Evolutionary conservation across 2,329 filamentous ascomycete species (phyloP).

Genomic region (Botrytis paeoniae): DNA sequence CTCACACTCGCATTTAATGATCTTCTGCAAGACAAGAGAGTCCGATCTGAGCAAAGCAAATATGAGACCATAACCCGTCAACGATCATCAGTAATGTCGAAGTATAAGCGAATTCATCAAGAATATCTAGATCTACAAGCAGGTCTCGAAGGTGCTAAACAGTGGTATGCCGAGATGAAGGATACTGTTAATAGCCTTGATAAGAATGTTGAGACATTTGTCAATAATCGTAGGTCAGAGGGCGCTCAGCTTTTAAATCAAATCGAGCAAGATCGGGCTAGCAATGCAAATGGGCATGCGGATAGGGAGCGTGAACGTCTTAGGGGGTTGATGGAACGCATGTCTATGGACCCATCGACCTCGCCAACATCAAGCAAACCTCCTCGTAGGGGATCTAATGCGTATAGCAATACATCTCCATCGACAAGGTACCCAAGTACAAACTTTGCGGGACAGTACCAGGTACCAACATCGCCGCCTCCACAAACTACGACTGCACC

Average conservation of each 20-base stretch:
- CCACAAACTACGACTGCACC: slow-evolving; percentile 37
- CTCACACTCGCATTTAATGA: slow-evolving; percentile 83
- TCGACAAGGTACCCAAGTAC: slow-evolving; percentile 51
- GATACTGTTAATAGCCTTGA: slow-evolving; percentile 88
- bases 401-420: slow-evolving; percentile 40
- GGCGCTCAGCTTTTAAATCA: slow-evolving; percentile 84
- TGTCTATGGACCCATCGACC: slow-evolving; percentile 72
- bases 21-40: slow-evolving; percentile 88
- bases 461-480: slow-evolving; percentile 53
- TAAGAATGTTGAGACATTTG: slow-evolving; percentile 96
- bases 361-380: slow-evolving; percentile 44
- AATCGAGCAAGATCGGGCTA: slow-evolving; percentile 51
- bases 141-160: slow-evolving; percentile 81
- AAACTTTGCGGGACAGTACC: slow-evolving; percentile 57
- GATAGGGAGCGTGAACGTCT: slow-evolving; percentile 84
- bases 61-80: slow-evolving; percentile 87
- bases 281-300: slow-evolving; percentile 42
- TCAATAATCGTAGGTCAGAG: slow-evolving; percentile 89
- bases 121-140: slow-evolving; percentile 87
- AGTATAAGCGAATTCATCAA: slow-evolving; percentile 88
- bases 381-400: slow-evolving; percentile 32
- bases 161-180: slow-evolving; percentile 94
- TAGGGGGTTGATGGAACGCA: slow-evolving; percentile 87
- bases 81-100: slow-evolving; percentile 73
- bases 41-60: slow-evolving; percentile 89